Evolutionary conservation across 2,329 filamentous ascomycete genomes (phyloP).

Genomic region (Venturia aucupariae): DNA sequence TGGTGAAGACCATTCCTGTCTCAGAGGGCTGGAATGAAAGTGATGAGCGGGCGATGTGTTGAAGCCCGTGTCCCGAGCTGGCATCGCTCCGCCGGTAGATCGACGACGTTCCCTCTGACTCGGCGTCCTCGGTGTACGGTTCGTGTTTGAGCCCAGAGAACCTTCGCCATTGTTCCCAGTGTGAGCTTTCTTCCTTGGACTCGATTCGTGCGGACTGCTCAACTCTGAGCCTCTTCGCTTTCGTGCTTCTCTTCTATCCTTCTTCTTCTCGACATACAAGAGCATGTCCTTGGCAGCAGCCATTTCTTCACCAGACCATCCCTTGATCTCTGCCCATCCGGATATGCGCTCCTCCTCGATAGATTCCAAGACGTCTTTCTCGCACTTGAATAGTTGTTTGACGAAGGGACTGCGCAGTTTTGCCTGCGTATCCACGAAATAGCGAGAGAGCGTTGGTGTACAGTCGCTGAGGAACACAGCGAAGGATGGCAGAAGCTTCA

Average conservation of each 20-base stretch:
- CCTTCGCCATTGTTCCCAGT: neutral
- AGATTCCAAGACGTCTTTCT: neutral
- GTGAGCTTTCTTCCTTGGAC: neutral
- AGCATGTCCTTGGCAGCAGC: neutral
- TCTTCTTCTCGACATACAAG: too few species aligned
- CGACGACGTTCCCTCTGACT: too few species aligned
- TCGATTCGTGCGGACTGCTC: neutral
- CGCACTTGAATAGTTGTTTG: neutral
- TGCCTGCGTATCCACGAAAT: neutral
- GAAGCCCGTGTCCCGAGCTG: neutral
- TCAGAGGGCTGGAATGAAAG: neutral
- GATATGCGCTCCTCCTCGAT: neutral
- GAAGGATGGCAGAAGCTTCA: neutral
- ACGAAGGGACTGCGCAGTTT: too few species aligned
- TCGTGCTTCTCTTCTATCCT: neutral
- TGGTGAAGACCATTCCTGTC: neutral
- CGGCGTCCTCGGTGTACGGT: neutral
- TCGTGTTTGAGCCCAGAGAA: neutral
- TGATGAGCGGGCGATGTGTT: neutral
- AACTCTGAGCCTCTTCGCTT: neutral
- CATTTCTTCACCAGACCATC: neutral
- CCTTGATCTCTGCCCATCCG: neutral
- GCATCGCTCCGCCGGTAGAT: neutral
- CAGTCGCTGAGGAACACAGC: neutral
- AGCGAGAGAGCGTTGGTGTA: neutral